phyloP scores from a whole-genome alignment of 768 basidiomycete species.

The Tremella mesenterica region DNA sequence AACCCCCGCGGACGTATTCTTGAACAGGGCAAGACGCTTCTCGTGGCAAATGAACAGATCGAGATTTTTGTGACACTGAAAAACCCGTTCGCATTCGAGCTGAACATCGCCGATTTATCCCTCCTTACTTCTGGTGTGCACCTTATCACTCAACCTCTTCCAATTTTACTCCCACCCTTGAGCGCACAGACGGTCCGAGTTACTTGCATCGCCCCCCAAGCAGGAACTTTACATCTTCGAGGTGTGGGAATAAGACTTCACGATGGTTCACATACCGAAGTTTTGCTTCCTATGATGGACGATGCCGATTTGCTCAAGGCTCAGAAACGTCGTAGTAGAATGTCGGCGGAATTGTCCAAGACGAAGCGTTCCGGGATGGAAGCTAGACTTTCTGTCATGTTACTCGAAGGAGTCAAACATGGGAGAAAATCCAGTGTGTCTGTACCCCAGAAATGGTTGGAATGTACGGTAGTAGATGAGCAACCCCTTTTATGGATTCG shows the following conservation, averaged over 20 bases:
- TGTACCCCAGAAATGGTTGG: slow-evolving; percentile 52
- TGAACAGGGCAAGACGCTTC: slow-evolving; percentile 53
- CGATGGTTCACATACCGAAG: slow-evolving; percentile 62
- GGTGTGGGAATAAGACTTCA: slow-evolving; percentile 72
- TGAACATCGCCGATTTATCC: slow-evolving; percentile 72
- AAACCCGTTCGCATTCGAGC: slow-evolving; percentile 86
- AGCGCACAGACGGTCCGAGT: slow-evolving; percentile 66
- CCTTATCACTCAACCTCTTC: slow-evolving; percentile 59
- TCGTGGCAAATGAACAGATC: slow-evolving; percentile 72
- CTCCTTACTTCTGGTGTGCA: slow-evolving; percentile 74
- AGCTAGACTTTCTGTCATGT: slow-evolving; percentile 48
- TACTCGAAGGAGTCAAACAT: not conserved
- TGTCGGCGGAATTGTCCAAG: slow-evolving; percentile 60
- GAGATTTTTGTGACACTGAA: slow-evolving; percentile 77
- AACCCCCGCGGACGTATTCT: slow-evolving; percentile 63
- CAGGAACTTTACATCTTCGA: slow-evolving; percentile 62
- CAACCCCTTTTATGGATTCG: slow-evolving; percentile 81
- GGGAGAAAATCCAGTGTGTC: not conserved
- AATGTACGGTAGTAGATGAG: slow-evolving; percentile 74
- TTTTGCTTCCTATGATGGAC: slow-evolving; percentile 64
- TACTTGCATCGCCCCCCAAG: slow-evolving; percentile 56
- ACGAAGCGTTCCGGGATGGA: slow-evolving; percentile 68
- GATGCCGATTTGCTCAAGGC: slow-evolving; percentile 58
- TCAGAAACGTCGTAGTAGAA: slow-evolving; percentile 50
- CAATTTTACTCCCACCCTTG: slow-evolving; percentile 62